Base-by-base conservation (phyloP, 352 stramenopile species). In the Phytopythium kandeliae region DNA sequence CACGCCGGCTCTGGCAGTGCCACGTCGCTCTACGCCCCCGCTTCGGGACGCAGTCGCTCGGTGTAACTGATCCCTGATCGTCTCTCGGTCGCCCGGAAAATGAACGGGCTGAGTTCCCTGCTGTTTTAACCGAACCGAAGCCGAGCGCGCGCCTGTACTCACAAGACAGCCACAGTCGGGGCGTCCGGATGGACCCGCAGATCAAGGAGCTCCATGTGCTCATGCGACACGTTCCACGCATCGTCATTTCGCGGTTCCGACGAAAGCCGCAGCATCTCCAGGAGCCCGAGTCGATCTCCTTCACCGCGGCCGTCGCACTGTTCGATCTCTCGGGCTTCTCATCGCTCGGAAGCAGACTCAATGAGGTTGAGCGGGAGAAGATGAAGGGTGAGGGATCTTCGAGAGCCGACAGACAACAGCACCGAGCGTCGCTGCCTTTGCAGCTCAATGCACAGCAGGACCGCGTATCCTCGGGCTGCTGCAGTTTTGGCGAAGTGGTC, bases 281-380 rank as follows among this genome's bases (percentile, higher is more conserved):
- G 21, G 77, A 68, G 11, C 77, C 79, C 5, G 71, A 78, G 58
- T 70, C 63, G 28, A 55, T 42, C 17, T 59, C 63, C 5, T 89
- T 89, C 48, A 62, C 73, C 0, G 80, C 75, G 0, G 76, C 86
- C 5, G 78, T 94, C 12, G 85, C 72, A 11, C 61, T 96, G 13
- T 94, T 95, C 44, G 83, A 95, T 52, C 91, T 95, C 31, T 91
- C 78, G 13, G 86, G 85, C 4, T 96, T 95, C 58, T 93, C 84
- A 0, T 89, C 75, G 7, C 77, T 94, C 13, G 85, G 80, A 19
- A 89, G 84, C 53, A 73, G 73, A 49, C 74, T 88, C 30, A 80
- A 58, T 22, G 77, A 88, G 4, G 77, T 81, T 22, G 77, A 88
- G 49, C 63, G 62, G 22, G 58, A 71, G 40, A 60, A 77, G 26